These are phyloP conservation scores for Hymenoscyphus salicellus DNA, from an alignment of 2,329 filamentous ascomycete species.

Conservation along the genomic window DNA sequence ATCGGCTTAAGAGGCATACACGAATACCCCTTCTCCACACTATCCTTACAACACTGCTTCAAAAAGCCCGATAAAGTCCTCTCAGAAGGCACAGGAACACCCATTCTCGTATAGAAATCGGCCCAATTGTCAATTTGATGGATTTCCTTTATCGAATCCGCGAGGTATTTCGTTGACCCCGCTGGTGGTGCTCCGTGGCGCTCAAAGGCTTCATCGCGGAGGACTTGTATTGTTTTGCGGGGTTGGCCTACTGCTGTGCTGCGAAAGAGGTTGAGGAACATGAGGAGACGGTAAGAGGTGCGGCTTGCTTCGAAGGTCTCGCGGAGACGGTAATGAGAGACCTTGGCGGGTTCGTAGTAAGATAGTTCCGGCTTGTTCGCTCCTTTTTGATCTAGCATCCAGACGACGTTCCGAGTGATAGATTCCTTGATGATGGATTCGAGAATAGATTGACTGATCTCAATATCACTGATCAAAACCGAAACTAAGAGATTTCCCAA, in stretches of 20 bases:
- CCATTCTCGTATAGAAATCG: constrained; percentile 45
- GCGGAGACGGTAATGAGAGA: constrained; percentile 46
- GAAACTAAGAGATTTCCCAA: constrained; percentile 49
- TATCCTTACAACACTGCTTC: constrained; percentile 37
- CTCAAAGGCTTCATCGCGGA: constrained; percentile 47
- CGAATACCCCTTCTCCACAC: constrained; percentile 38
- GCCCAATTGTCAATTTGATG: constrained; percentile 43
- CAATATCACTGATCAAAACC: constrained; percentile 44
- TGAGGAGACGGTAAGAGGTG: constrained; percentile 50
- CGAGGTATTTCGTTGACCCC: constrained; percentile 41
- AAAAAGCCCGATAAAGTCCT: constrained; percentile 37
- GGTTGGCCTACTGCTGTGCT: constrained; percentile 41
- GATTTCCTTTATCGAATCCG: constrained; percentile 44
- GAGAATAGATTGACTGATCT: constrained; percentile 41
- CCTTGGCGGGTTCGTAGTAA: constrained; percentile 42
- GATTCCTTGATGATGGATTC: constrained; percentile 47
- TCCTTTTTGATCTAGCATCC: constrained; percentile 43
- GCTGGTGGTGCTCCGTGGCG: constrained; percentile 46
- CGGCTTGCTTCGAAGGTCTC: constrained; percentile 46
- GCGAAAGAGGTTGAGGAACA: constrained; percentile 52
- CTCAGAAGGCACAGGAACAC: constrained; percentile 33
- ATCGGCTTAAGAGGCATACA: constrained; percentile 22
- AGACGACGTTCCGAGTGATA: constrained; percentile 50
- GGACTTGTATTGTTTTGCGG: constrained; percentile 37
- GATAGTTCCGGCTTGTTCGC: constrained; percentile 43